Evolutionary conservation across 73 alveolate species (phyloP).

Genomic region (Paramecium biaurelia): DNA sequence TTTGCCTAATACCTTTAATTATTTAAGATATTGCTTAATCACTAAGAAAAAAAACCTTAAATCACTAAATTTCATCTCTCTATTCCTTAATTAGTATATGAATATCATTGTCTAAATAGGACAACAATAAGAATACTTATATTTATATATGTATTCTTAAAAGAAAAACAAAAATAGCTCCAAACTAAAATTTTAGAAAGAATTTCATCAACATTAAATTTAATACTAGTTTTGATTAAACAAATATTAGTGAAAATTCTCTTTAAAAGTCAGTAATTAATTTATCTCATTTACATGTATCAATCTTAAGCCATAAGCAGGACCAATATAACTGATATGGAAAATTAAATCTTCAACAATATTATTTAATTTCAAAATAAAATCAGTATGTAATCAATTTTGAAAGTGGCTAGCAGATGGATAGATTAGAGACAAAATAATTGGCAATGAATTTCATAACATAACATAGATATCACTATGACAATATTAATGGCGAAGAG

Average conservation of each 20-base stretch:
- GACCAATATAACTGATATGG: conserved; percentile 68
- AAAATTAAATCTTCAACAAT: conserved; percentile 77
- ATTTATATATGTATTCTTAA: no score
- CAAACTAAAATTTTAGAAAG: no score
- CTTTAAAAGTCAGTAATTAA: neutral
- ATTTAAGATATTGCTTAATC: neutral
- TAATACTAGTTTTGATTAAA: neutral
- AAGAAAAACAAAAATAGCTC: neutral
- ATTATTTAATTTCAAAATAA: conserved; percentile 70
- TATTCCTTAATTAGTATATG: neutral
- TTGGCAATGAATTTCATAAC: conserved; percentile 90
- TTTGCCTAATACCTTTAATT: conserved; percentile 15
- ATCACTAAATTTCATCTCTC: neutral
- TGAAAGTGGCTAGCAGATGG: conserved; percentile 99
- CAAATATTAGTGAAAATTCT: neutral
- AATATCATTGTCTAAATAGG: neutral
- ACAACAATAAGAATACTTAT: no score
- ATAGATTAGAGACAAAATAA: conserved; percentile 98
- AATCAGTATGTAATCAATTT: conserved; percentile 73
- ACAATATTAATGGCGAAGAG: conserved; percentile 93
- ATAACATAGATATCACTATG: conserved; percentile 97
- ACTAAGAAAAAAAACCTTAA: neutral
- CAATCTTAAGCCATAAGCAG: neutral
- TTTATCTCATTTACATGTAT: conserved; percentile 4
- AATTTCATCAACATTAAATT: neutral